A percentile compares a stretch with the other conserved stretches of the same genome.
These are phyloP conservation scores for Cyberlindnera veronae DNA, from an alignment of 805 yeast genomes.

Conservation along the genomic window DNA sequence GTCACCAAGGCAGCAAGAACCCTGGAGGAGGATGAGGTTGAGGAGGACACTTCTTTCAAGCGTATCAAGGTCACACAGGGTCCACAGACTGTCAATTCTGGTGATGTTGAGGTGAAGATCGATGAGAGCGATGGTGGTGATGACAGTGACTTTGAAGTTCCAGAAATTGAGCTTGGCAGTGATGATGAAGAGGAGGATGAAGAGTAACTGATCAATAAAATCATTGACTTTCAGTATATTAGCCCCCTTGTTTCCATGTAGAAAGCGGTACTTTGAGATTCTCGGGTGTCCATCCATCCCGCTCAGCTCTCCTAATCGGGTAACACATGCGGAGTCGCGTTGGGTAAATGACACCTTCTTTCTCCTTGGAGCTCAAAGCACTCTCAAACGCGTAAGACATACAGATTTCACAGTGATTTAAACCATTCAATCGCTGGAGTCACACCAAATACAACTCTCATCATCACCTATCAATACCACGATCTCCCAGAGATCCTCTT, in stretches of 20 bases:
- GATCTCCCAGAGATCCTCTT: no score
- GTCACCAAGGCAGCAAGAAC: slow-evolving; percentile 22
- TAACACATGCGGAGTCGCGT: neutral
- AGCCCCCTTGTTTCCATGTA: neutral
- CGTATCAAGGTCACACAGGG: slow-evolving; percentile 21
- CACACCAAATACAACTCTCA: no score
- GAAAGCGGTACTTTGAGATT: neutral
- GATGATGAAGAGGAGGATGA: slow-evolving; percentile 40
- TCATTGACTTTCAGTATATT: neutral
- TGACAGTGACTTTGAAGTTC: slow-evolving; percentile 50
- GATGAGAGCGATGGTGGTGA: slow-evolving; percentile 27
- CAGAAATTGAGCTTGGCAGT: slow-evolving; percentile 39
- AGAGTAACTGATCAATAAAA: neutral
- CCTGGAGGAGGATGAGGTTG: slow-evolving; percentile 19
- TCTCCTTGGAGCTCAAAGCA: neutral
- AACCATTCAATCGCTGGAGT: no score
- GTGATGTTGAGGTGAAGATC: slow-evolving; percentile 12
- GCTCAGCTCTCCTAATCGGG: neutral
- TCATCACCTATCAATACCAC: no score
- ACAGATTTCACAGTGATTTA: no score
- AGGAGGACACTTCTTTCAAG: slow-evolving; percentile 25
- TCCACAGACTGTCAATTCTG: neutral
- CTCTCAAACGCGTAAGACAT: no score
- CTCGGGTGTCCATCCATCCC: neutral
- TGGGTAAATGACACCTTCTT: neutral